Evolutionary conservation across 371 early-diverging fungal genomes (phyloP), one percentile per base, ranked within the genome.

Genomic region (Mortierella sp.): DNA sequence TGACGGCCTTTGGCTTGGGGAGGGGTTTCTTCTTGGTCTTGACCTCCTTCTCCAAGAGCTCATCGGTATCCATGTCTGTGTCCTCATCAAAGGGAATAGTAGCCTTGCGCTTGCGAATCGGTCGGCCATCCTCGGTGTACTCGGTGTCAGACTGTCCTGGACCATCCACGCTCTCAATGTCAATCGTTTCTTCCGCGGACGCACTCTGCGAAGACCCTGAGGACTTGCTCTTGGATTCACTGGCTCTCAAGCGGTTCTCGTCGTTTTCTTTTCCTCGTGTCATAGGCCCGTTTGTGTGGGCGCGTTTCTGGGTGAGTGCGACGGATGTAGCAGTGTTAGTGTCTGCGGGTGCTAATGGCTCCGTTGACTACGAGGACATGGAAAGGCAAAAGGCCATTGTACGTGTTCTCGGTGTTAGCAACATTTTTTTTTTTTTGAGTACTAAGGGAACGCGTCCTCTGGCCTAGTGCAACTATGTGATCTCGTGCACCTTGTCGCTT

Each of bases 11-110:
- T 57, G 60, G 38, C 26, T 67, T 72, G 34, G 68, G 54, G 0
- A 38, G 46, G 18, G 64, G 64, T n/a, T 68, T 76, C 63, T 70
- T 69, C 49, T 76, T 70, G 30, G 78, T 69, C 58, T 76, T 76
- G 48, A 76, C 70, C 13, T 76, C 70, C 42, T 60, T 65, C 54
- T 74, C 69, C 54, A 74, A 51, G 19, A 74, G 69, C 27, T 74
- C 76, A 27, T 74, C 76, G 2, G 76, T 74, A 54, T 74, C 76
- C 76, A 74, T 74, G 9, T 74, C 76, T 1, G 76, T 64, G 41
- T 74, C 73, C 45, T 72, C 73, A 34, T 67, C 73, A 60, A 58
- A 67, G 5, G 72, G 72, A 5, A 64, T 54, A 18, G 55, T 67
- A 9, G 61, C 69, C 43, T 67, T 73, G 48, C 67, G 73, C 31